Evolutionary conservation across 1,284 basidiomycete genomes (phyloP).

Genomic region (Pseudozyma sp.): DNA sequence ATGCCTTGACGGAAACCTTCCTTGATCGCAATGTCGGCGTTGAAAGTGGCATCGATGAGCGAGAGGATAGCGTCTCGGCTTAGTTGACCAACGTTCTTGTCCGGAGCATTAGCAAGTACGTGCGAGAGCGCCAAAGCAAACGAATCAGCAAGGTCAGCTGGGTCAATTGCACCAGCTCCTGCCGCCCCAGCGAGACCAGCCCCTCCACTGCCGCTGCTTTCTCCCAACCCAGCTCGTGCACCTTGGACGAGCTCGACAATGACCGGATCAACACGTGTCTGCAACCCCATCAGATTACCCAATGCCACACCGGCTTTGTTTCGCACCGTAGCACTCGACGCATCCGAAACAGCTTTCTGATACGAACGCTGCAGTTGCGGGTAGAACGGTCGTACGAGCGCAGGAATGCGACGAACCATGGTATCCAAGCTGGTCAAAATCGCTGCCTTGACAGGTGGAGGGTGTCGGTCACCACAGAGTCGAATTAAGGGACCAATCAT

Average conservation of each 20-base stretch:
- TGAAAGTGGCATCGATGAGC: conserved; percentile 83
- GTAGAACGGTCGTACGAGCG: conserved; percentile 96
- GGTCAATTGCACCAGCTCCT: conserved; percentile 23
- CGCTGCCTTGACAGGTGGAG: conserved; percentile 65
- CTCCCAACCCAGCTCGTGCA: conserved; percentile 73
- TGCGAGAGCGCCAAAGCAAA: conserved; percentile 81
- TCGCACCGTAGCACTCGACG: conserved; percentile 82
- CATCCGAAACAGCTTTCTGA: conserved; percentile 89
- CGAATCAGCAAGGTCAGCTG: conserved; percentile 73
- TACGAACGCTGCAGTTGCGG: conserved; percentile 97
- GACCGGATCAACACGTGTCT: conserved; percentile 75
- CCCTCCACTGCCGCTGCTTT: conserved; percentile 17
- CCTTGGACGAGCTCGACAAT: conserved; percentile 81
- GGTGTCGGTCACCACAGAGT: conserved; percentile 67
- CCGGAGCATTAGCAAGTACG: conserved; percentile 78
- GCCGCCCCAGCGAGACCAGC: conserved; percentile 35
- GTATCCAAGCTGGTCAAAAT: conserved; percentile 64
- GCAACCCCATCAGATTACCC: conserved; percentile 84
- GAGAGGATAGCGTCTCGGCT: conserved; percentile 80
- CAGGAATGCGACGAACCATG: conserved; percentile 75
- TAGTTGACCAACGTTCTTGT: conserved; percentile 81
- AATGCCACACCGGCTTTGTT: conserved; percentile 84
- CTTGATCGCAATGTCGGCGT: conserved; percentile 58
- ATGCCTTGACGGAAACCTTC: conserved; percentile 76
- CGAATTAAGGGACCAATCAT: conserved; percentile 93